Base-by-base conservation (phyloP, 2,329 filamentous ascomycete species). In the Colletotrichum eremochloae region DNA sequence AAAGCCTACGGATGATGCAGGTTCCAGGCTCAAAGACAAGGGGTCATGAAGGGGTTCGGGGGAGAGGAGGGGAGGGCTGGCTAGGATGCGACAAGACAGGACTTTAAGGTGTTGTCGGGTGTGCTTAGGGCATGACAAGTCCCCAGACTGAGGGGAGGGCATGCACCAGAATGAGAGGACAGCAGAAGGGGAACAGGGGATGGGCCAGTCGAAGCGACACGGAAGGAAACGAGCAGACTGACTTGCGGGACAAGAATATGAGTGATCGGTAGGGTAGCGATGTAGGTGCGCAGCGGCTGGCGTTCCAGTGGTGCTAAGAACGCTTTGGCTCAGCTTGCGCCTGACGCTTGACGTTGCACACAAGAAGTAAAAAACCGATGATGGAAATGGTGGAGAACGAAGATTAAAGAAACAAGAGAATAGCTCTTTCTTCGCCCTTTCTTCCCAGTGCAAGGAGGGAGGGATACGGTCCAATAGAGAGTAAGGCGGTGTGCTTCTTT, bases 71-170 rank as follows among this genome's bases (percentile, higher is more conserved):
- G 53, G 42, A 63, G 65, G 58, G 57, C 53, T 68, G 68, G 65
- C 65, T 38, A 33, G 68, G 65, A 68, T 62, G 56, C 63, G 64
- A 71, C 68, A 71, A 56, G 46, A 61, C 63, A 56, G 63, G 63
- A 70, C 67, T 52, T 53, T 29, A 61, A 64, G 60, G 40, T 53
- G 46, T 55, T 36, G 52, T 53, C 56, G 40, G 42, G 53, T 63
- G 66, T 68, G 66, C 50, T 50, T 31, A 67, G 55, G 48, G 65
- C 36, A 63, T 56, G 63, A 50, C 56, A 71, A 61, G 40, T 63
- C 48, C 38, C 29, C 40, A 29, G 50, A 24, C 68, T 56, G 68
- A 56, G 63, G 58, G 38, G 58, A 55, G 63, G 63, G 55, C 53
- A 60, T 64, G 63, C 50, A 50, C 20, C 14, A 57, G 53, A 58